These are phyloP conservation scores for Hyaloperonospora brassicae DNA, from an alignment of 352 stramenopile genomes.

Conservation along the genomic window DNA sequence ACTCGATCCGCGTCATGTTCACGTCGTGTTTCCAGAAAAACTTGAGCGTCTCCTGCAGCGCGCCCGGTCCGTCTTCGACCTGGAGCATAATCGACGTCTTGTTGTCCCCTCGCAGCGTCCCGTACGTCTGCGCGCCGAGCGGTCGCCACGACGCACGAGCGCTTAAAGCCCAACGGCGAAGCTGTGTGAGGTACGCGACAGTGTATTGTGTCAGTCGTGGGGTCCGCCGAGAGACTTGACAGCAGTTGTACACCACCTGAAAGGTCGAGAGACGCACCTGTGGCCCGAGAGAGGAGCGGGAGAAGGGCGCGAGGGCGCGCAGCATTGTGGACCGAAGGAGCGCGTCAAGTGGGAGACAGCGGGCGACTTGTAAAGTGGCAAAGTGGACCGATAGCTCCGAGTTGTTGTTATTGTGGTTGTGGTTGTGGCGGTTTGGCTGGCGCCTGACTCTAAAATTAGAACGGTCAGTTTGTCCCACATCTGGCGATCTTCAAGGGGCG, in stretches of 20 bases:
- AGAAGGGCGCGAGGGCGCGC: constrained; percentile 9
- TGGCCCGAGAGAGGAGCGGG: constrained; percentile 12
- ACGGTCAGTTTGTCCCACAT: no score
- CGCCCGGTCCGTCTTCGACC: constrained; percentile 68
- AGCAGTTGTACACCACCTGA: no score
- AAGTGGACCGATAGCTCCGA: no score
- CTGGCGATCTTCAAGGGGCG: no score
- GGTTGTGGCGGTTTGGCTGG: no score
- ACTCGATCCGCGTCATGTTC: constrained; percentile 96
- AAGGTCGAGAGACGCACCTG: constrained; percentile 2
- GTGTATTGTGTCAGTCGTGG: no score
- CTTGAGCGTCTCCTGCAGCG: constrained; percentile 91
- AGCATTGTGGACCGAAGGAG: constrained; percentile 8
- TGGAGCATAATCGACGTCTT: constrained; percentile 79
- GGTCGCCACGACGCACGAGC: constrained; percentile 7
- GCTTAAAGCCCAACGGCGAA: constrained; percentile 10
- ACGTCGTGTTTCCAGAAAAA: constrained; percentile 97
- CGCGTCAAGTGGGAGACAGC: no score
- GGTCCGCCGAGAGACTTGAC: no score
- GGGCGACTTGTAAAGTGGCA: constrained; percentile 3
- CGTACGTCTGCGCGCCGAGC: constrained; percentile 12
- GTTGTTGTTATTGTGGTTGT: no score
- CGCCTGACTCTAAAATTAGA: no score
- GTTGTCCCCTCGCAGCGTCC: constrained; percentile 30
- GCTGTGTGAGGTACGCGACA: constrained; percentile 5